Conservation (phyloP, 2,329 filamentous ascomycete genomes). For the Pestalotiopsis sp. region DNA sequence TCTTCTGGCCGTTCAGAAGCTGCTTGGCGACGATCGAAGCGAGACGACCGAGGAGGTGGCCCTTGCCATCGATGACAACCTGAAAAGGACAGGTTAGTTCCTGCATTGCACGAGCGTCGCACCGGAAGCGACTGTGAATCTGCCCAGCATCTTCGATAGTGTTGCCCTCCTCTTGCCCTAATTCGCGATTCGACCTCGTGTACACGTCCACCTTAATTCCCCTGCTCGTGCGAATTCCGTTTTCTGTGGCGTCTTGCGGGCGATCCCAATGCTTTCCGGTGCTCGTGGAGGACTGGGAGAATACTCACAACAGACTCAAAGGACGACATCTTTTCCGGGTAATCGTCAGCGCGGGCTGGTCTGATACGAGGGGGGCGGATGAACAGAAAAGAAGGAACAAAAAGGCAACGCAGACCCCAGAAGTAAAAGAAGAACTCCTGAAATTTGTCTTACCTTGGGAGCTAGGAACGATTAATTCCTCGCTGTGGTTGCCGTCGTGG, state of each 20-base stretch:
- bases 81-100: constrained; percentile 45
- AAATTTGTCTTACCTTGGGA: constrained; percentile 17
- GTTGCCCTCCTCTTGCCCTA: constrained; percentile 7
- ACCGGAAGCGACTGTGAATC: not conserved
- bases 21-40: constrained; percentile 99
- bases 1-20: constrained; percentile 98
- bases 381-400: constrained; percentile 27
- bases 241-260: not conserved
- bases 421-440: constrained; percentile 13
- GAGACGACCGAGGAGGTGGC: constrained; percentile 98
- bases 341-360: constrained; percentile 33
- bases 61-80: constrained; percentile 99
- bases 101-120: constrained; percentile 7
- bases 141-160: not conserved
- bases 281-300: constrained; percentile 18
- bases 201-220: not conserved
- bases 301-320: constrained; percentile 73
- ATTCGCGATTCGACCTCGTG: not conserved
- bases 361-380: constrained; percentile 22
- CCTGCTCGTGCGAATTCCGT: constrained; percentile 11
- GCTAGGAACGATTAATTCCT: constrained; percentile 17
- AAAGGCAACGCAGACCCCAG: constrained; percentile 20
- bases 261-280: not conserved
- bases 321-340: constrained; percentile 63
- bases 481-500: constrained; percentile 13